Evolutionary conservation across 1,284 basidiomycete genomes (phyloP).

Genomic region (Sanghuangporus baumii): DNA sequence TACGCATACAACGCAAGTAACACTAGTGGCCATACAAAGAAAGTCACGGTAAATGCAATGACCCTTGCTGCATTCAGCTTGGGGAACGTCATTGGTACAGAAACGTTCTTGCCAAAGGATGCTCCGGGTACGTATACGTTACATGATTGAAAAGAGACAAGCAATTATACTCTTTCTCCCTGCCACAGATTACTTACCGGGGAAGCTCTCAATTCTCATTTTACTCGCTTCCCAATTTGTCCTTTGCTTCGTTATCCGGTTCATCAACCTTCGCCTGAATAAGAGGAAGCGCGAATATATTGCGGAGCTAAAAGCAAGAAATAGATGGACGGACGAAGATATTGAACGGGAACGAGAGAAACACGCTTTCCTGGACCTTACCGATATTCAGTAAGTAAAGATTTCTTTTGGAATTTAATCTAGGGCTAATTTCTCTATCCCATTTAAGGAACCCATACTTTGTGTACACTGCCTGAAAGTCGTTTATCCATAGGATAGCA

Average conservation of each 20-base stretch:
- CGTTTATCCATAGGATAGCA: not conserved
- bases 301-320: conserved; percentile 38
- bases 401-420: not conserved
- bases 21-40: conserved; percentile 64
- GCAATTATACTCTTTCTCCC: not conserved
- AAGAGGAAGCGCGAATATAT: conserved; percentile 40
- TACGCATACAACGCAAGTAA: conserved; percentile 67
- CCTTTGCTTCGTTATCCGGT: conserved; percentile 46
- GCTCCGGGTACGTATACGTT: conserved; percentile 46
- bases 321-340: conserved; percentile 53
- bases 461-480: conserved; percentile 34
- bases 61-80: conserved; percentile 52
- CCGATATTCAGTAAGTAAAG: conserved; percentile 49
- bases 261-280: conserved; percentile 53
- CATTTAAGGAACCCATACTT: conserved; percentile 34
- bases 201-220: conserved; percentile 57
- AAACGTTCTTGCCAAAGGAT: conserved; percentile 58
- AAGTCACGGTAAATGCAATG: conserved; percentile 57
- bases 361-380: conserved; percentile 59
- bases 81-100: conserved; percentile 56
- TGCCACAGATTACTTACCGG: conserved; percentile 29
- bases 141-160: not conserved
- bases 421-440: not conserved
- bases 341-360: conserved; percentile 49
- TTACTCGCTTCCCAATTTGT: conserved; percentile 48